Percentiles rank a stretch among this genome's conserved stretches.
Evolutionary conservation across 2,329 filamentous ascomycete genomes (phyloP).

Genomic region (Cyphellophora attinorum): DNA sequence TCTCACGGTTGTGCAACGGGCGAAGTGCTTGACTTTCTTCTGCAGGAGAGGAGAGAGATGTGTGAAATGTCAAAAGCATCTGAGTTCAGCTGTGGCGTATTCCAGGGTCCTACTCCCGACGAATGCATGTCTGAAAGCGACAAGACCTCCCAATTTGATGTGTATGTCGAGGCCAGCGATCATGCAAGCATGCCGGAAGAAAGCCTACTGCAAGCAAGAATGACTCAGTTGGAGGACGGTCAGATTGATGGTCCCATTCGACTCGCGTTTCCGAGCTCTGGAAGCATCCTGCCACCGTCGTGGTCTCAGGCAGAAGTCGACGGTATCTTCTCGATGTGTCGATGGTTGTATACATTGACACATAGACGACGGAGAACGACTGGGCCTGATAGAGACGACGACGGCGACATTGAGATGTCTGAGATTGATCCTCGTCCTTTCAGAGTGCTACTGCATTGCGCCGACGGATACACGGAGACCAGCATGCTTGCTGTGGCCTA

Average conservation of each 20-base stretch:
- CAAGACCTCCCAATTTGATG: slow-evolving; percentile 56
- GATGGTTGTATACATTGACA: slow-evolving; percentile 79
- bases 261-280: slow-evolving; percentile 84
- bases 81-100: slow-evolving; percentile 83
- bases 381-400: slow-evolving; percentile 31
- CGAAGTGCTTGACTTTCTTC: slow-evolving; percentile 76
- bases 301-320: slow-evolving; percentile 78
- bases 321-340: slow-evolving; percentile 73
- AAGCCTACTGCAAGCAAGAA: slow-evolving; percentile 53
- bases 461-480: slow-evolving; percentile 92
- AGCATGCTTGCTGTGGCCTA: slow-evolving; percentile 84
- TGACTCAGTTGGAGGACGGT: slow-evolving; percentile 41
- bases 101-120: slow-evolving; percentile 79
- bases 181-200: slow-evolving; percentile 66
- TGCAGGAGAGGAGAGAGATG: slow-evolving; percentile 87
- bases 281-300: slow-evolving; percentile 77
- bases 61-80: slow-evolving; percentile 82
- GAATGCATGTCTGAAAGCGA: slow-evolving; percentile 38
- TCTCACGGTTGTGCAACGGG: slow-evolving; percentile 63
- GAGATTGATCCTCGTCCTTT: slow-evolving; percentile 33
- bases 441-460: slow-evolving; percentile 82
- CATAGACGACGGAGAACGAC: slow-evolving; percentile 44
- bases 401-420: slow-evolving; percentile 49
- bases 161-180: slow-evolving; percentile 84
- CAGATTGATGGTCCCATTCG: slow-evolving; percentile 35